phyloP scores from a whole-genome alignment of 2,329 filamentous ascomycete species.

The Cercospora canescens region DNA sequence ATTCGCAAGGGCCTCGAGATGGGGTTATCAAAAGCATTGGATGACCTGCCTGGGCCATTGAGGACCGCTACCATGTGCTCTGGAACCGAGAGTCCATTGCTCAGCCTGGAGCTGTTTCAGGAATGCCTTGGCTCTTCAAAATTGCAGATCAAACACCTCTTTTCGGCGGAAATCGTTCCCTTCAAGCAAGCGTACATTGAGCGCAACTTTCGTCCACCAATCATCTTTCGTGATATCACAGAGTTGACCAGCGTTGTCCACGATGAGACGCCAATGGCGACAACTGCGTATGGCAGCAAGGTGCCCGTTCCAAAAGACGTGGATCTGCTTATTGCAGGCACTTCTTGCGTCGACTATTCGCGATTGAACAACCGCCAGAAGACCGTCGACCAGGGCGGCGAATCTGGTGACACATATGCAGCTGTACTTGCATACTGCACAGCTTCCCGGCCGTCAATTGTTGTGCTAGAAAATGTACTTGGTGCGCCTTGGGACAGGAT shows the following conservation, averaged over 20 bases:
- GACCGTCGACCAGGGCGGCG: slow-evolving; percentile 55
- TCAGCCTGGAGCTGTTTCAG: slow-evolving; percentile 61
- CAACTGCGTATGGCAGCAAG: slow-evolving; percentile 66
- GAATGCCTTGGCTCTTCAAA: slow-evolving; percentile 32
- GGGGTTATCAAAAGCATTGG: background rate
- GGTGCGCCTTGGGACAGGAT: slow-evolving; percentile 59
- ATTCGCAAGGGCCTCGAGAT: slow-evolving; percentile 37
- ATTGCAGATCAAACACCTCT: slow-evolving; percentile 40
- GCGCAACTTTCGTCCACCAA: slow-evolving; percentile 44
- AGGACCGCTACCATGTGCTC: slow-evolving; percentile 73
- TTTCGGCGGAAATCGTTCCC: slow-evolving; percentile 49
- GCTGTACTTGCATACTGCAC: slow-evolving; percentile 60
- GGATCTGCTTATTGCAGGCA: slow-evolving; percentile 71
- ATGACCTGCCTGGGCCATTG: slow-evolving; percentile 38
- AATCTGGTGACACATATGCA: slow-evolving; percentile 66
- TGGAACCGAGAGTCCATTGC: slow-evolving; percentile 72
- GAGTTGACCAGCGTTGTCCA: slow-evolving; percentile 37
- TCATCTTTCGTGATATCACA: slow-evolving; percentile 48
- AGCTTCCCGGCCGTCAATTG: slow-evolving; percentile 58
- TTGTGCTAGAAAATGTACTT: slow-evolving; percentile 72
- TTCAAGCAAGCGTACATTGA: slow-evolving; percentile 52
- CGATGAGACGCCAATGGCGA: slow-evolving; percentile 35
- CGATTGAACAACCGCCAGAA: slow-evolving; percentile 60
- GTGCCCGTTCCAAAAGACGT: slow-evolving; percentile 56
- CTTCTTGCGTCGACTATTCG: slow-evolving; percentile 76